Evolutionary conservation across 192 early-diverging fungal species (phyloP), one percentile per base, ranked within the genome.

Genomic region (Backusella macrospora): DNA sequence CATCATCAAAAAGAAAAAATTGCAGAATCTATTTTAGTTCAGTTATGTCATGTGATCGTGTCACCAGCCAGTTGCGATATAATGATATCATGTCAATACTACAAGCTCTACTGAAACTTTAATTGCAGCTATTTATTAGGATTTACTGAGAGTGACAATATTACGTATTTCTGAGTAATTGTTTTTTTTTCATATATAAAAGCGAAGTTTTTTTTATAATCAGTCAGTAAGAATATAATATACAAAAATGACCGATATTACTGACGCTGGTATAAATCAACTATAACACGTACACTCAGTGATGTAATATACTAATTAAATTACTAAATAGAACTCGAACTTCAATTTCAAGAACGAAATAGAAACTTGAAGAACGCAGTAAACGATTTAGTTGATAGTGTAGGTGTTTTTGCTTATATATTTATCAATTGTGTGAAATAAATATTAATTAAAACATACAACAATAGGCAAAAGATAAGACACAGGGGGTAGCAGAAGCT

Each of bases 281-380:
- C 7, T 42, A 18, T 23, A 18, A n/a, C 8, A 16, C n/a, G 26
- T 62, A 45, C 26, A 12, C 13, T 7, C 6, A 45, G 12, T 10
- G 13, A 5, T 68, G 2, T 47, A 6, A 29, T 29, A 10, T 34
- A 21, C 23, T 12, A 29, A 16, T 43, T 68, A 4, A 26, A 18
- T 34, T 26, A 4, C 15, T 37, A 47, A 29, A 46, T 47, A 68
- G 67, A 68, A 42, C 18, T 68, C n/a, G 44, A 68, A 34, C 42
- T 45, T 47, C 21, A 68, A 68, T 68, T 26, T 23, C 43, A 43
- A 45, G 67, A 68, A 34, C 42, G 67, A 6, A 44, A 68, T 16
- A 68, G 45, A 15, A 68, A 68, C 15, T 26, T 68, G 23, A 68
- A 68, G 43, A 42, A 42, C 23, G 26, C 66, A 45, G 13, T 42